Evolutionary conservation across 139 green algal genomes (phyloP), one percentile per base, ranked within the genome.

Genomic region (Chlorella sp.): DNA sequence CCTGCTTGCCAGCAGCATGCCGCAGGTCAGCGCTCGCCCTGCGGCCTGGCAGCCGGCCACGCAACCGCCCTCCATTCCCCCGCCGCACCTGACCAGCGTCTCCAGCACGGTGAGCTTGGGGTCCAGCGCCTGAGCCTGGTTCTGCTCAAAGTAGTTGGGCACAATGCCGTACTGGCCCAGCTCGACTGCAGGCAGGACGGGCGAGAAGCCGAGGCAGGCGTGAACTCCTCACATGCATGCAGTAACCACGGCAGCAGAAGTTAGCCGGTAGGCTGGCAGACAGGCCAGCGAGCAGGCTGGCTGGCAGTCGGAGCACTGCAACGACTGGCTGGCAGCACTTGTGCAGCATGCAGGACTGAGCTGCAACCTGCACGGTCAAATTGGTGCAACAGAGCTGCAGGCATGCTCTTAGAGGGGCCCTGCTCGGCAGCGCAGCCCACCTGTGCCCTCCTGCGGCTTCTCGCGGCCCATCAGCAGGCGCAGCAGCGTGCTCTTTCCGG

Each of bases 121-220:
- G 87, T 99, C 96, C 83, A 99, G 89, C 40, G 95, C 97, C 86
- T 99, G 95, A 7, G 95, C 95, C 92, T 99, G 97, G 88, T 98
- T 98, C 88, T 98, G 95, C 82, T 97, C 89, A 92, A 98, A 99
- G 93, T 99, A 99, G 93, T 99, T 99, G 72, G 95, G 93, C 48
- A 93, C 77, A 73, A 98, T 95, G 87, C 93, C 91, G 90, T 99
- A 92, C 43, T 89, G 81, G 32, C 96, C 96, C 64, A 99, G 90
- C 30, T 64, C 41, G 14, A 96, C 93, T 41, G 51, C 77, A 43
- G 34, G 11, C n/a, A 40, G 34, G 51, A 14, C 38, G 14, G 36
- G 67, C 67, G 14, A 17, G 36, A 36, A 32, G 67, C n/a, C 8
- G 14, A 26, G 19, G 40, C 69, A 36, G 30, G 69, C 40, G 22